These are phyloP conservation scores for Croton laevigatus DNA, from an alignment of 441 rosid genomes.

Conservation along the genomic window DNA sequence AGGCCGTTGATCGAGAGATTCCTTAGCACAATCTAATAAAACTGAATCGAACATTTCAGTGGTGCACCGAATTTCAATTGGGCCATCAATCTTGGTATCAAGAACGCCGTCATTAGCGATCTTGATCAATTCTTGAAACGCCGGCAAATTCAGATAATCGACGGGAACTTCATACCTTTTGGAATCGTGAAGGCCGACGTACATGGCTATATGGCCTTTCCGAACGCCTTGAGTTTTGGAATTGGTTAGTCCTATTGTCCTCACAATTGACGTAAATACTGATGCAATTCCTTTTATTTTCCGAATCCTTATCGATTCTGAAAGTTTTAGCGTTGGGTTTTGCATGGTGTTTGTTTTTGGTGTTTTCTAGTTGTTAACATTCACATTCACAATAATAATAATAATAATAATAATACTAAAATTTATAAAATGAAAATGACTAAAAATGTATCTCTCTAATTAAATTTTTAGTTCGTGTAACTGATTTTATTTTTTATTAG, in stretches of 20 bases:
- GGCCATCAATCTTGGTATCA: background rate
- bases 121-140: background rate
- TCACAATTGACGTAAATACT: background rate
- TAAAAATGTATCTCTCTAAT: too few relatives aligned
- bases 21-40: background rate
- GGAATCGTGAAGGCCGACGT: background rate
- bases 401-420: too few relatives aligned
- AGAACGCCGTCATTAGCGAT: background rate
- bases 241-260: background rate
- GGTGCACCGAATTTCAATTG: background rate
- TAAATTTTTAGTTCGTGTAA: too few relatives aligned
- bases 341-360: background rate
- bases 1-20: background rate
- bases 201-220: background rate
- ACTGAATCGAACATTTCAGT: background rate
- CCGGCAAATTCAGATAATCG: background rate
- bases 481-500: too few relatives aligned
- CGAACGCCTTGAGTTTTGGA: background rate
- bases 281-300: background rate
- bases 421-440: too few relatives aligned
- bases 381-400: background rate
- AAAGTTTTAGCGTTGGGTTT: background rate
- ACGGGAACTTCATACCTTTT: slow-evolving; percentile 1
- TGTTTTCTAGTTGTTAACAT: background rate
- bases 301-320: background rate